Percentiles rank a stretch among this genome's conserved stretches.
Conservation (phyloP, 768 basidiomycete species). For the Tylopilus subfusipes region DNA sequence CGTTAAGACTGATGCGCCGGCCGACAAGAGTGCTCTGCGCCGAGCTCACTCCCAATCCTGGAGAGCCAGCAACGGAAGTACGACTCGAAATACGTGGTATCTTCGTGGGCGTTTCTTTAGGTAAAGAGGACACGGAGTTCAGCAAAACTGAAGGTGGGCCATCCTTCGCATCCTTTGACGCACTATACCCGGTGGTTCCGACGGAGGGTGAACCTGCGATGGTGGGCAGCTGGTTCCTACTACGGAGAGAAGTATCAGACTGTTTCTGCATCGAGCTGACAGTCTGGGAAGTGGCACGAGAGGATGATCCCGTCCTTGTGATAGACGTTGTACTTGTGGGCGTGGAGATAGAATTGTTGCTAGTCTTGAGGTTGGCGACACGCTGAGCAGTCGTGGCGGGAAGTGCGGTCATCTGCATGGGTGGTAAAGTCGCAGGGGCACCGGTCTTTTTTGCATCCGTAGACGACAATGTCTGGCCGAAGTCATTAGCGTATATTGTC, state of each 20-base stretch:
- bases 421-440: slow-evolving; percentile 72
- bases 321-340: slow-evolving; percentile 39
- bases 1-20: slow-evolving; percentile 66
- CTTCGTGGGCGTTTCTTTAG: slow-evolving; percentile 88
- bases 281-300: slow-evolving; percentile 75
- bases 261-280: slow-evolving; percentile 85
- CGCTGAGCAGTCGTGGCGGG: slow-evolving; percentile 80
- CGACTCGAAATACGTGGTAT: slow-evolving; percentile 91
- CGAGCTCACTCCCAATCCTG: slow-evolving; percentile 61
- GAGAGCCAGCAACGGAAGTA: slow-evolving; percentile 71
- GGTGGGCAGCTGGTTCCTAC: slow-evolving; percentile 75
- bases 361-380: slow-evolving; percentile 74
- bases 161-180: slow-evolving; percentile 54
- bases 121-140: slow-evolving; percentile 49
- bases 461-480: slow-evolving; percentile 67
- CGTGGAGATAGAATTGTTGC: slow-evolving; percentile 43
- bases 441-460: slow-evolving; percentile 73
- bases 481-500: slow-evolving; percentile 8
- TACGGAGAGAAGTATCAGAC: slow-evolving; percentile 77
- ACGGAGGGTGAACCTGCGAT: slow-evolving; percentile 94
- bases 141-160: slow-evolving; percentile 49
- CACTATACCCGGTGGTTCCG: slow-evolving; percentile 53
- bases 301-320: slow-evolving; percentile 44
- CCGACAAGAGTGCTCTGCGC: slow-evolving; percentile 45
- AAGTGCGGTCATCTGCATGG: slow-evolving; percentile 86